Conservation (phyloP, 495 filamentous ascomycete genomes). For the Xylaria venustula region DNA sequence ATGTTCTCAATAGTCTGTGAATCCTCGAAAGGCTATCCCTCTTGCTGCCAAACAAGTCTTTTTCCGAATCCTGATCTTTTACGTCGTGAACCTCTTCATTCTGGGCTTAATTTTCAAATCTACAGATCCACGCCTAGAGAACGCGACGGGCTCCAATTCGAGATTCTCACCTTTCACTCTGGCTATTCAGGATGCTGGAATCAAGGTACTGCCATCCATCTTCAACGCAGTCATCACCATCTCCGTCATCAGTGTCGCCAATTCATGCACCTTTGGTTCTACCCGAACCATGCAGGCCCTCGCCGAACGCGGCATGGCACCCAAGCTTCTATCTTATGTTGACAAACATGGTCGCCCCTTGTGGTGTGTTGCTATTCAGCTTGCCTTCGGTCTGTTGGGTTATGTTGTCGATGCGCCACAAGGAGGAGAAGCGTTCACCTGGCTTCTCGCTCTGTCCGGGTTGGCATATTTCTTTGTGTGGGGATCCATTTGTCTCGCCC, state of each 20-base stretch:
- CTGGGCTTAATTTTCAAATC: slow-evolving; percentile 54
- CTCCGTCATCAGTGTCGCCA: slow-evolving; percentile 57
- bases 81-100: slow-evolving; percentile 61
- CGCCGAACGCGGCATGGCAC: slow-evolving; percentile 56
- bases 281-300: slow-evolving; percentile 65
- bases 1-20: slow-evolving; percentile 46
- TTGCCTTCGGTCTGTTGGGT: slow-evolving; percentile 46
- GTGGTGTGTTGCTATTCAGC: slow-evolving; percentile 50
- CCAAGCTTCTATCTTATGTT: slow-evolving; percentile 55
- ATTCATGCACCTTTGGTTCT: slow-evolving; percentile 61
- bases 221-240: slow-evolving; percentile 71
- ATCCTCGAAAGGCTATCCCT: slow-evolving; percentile 75
- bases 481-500: slow-evolving; percentile 67
- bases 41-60: slow-evolving; percentile 77
- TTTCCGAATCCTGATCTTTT: slow-evolving; percentile 86
- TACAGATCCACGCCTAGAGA: slow-evolving; percentile 40
- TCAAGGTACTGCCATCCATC: slow-evolving; percentile 64
- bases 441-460: slow-evolving; percentile 69
- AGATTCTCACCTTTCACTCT: slow-evolving; percentile 66
- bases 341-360: slow-evolving; percentile 58
- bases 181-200: slow-evolving; percentile 62
- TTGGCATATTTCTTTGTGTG: slow-evolving; percentile 68
- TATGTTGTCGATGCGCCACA: slow-evolving; percentile 30
- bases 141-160: slow-evolving; percentile 44
- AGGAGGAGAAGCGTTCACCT: slow-evolving; percentile 46